A percentile compares a stretch with the other conserved stretches of the same genome.
Conservation (phyloP, 805 yeast genomes). For the Schwanniomyces pseudopolymorphus region DNA sequence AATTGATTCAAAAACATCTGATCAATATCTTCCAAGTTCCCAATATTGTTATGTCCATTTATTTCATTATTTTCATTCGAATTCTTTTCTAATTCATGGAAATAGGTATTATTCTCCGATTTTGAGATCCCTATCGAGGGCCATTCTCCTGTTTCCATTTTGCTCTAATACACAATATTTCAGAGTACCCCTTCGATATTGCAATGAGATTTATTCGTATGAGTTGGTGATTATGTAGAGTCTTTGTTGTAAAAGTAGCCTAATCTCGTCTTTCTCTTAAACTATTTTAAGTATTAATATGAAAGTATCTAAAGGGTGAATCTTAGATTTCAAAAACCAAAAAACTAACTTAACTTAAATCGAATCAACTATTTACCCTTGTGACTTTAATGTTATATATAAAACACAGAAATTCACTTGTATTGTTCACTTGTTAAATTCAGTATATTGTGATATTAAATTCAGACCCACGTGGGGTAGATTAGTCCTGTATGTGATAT, state of each 20-base stretch:
- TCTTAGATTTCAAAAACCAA: not conserved
- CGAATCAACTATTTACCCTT: not conserved
- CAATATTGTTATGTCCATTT: not conserved
- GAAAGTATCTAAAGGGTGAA: not conserved
- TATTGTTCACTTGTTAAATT: not conserved
- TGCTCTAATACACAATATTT: not conserved
- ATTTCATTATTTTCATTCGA: slow-evolving; percentile 1
- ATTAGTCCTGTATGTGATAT: not conserved
- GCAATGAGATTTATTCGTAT: not conserved
- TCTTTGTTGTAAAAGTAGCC: not conserved
- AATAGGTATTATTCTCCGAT: slow-evolving; percentile 12
- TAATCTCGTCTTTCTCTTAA: not conserved
- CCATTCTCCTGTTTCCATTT: not conserved
- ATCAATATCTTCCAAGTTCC: slow-evolving; percentile 23
- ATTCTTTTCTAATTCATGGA: slow-evolving; percentile 13
- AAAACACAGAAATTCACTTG: not conserved
- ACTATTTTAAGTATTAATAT: no score
- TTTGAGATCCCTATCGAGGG: not conserved
- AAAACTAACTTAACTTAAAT: no score
- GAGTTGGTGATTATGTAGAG: not conserved
- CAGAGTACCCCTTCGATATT: not conserved
- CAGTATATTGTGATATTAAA: not conserved
- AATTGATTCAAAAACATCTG: slow-evolving; percentile 28
- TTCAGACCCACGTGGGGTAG: not conserved
- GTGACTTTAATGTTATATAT: not conserved